These are phyloP conservation scores for Tricharina praecox DNA, from an alignment of 495 filamentous ascomycete species.

Conservation along the genomic window DNA sequence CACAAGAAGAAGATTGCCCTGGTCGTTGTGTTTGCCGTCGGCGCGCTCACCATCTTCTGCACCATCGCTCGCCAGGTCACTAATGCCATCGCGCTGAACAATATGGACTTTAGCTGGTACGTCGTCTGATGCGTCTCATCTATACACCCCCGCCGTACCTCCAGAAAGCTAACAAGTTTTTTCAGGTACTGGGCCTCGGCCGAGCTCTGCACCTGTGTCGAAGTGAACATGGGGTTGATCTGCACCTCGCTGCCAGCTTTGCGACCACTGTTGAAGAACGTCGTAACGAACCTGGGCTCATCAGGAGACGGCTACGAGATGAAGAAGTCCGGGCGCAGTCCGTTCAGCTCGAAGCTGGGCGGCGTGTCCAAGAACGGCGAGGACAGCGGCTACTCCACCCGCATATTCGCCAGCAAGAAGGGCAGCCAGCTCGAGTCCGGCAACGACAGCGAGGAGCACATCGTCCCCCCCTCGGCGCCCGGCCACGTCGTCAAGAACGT, in stretches of 20 bases:
- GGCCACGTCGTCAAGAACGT: slow-evolving; percentile 1
- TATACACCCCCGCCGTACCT: not conserved
- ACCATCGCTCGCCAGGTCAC: slow-evolving; percentile 5
- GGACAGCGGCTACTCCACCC: not conserved
- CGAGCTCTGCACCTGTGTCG: slow-evolving; percentile 2
- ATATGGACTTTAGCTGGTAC: slow-evolving; percentile 7
- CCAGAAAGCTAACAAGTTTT: not conserved
- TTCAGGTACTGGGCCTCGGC: not conserved
- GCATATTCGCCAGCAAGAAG: slow-evolving; percentile 1
- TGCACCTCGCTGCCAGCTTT: not conserved
- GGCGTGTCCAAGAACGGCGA: not conserved
- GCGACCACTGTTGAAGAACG: not conserved
- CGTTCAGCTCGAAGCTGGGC: not conserved
- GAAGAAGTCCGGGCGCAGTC: not conserved
- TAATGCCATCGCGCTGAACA: not conserved
- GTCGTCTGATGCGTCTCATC: not conserved
- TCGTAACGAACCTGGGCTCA: not conserved
- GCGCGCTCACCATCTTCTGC: not conserved
- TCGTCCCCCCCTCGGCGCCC: not conserved
- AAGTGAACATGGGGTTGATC: slow-evolving; percentile 7
- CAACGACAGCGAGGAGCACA: slow-evolving; percentile 6
- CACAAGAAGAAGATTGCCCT: slow-evolving; percentile 12
- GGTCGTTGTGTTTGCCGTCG: slow-evolving; percentile 3
- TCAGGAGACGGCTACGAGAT: slow-evolving; percentile 1
- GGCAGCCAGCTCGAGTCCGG: not conserved